Base-by-base conservation (phyloP, 352 stramenopile species). In the Phytophthora macrochlamydospora region DNA sequence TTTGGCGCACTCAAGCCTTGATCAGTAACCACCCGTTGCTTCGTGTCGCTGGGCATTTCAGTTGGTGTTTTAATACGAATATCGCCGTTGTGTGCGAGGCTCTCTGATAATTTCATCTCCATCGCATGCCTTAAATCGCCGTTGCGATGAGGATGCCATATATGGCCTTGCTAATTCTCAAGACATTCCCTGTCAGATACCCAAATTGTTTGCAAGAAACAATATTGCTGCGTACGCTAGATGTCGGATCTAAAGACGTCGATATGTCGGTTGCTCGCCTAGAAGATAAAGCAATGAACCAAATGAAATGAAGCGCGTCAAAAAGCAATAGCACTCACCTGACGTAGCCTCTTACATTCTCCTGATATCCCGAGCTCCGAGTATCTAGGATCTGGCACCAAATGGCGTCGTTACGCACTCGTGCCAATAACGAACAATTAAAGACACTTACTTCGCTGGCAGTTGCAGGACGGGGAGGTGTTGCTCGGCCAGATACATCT, bases 341-440 rank as follows among this genome's bases (percentile, higher is more conserved):
- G 37, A 88, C 79, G 56, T 85, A 85, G 30, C 79, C 82, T 46
- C 76, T 62, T 7, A 85, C 54, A 13, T 69, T 69, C 3, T 69
- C 58, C 30, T 59, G 54, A 33, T 56, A 57, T 28, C 49, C 55
- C 57, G 77, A 71, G 37, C 62, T 55, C 2, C 69, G 45, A 13
- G 69, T 76, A 44, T 85, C 71, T 7, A 72, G 35, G 35, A 75
- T 71, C 61, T 74, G 51, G n/a, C n/a, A 12, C 35, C 18, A 24
- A 24, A 24, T 24, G 18, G 18, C 18, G 18, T 24, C 18, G 18
- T 24, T 24, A 24, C 18, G 18, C 18, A 24, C 18, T 24, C 18
- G 18, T 24, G 18, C 18, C 18, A 24, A 24, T 24, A 24, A 24
- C 18, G 18, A 24, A 24, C 18, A 24, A 24, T 24, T 24, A 24